Evolutionary conservation across 495 filamentous ascomycete genomes (phyloP), one percentile per base, ranked within the genome.

Genomic region (Jackrogersella multiformis): DNA sequence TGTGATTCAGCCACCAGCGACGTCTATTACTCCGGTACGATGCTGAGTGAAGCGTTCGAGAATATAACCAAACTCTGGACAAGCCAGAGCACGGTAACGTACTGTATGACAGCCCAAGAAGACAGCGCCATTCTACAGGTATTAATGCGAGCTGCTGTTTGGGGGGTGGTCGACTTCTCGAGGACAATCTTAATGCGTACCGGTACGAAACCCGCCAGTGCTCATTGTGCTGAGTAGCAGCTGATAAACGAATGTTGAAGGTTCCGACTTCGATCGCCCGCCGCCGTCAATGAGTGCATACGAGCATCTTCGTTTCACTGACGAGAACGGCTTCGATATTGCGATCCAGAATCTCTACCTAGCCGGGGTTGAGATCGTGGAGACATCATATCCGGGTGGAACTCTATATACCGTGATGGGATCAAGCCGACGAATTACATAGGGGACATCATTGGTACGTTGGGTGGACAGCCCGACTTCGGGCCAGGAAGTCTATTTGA

Each of bases 181-280:
- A 84, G 90, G 4, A 84, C 90, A 58, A 89, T 92, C 64, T 74
- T 91, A 59, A 91, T 93, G 88, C 86, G 90, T 48, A 88, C 89
- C 4, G 77, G 75, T 77, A 36, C 2, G 60, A 41, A 56, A n/a
- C 18, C 1, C 12, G 12, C 5, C 12, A 51, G 53, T 38, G 2
- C n/a, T 24, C 7, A 10, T 58, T 5, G 8, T 26, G 7, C 18
- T 20, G 24, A 7, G 4, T 35, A 13, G 5, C 15, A 9, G 46
- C 41, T 64, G 34, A 70, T 9, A 10, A 4, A 52, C 2, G 2
- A 6, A 26, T 8, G 26, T n/a, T 1, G 9, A 53, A 53, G 90
- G 84, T 2, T 86, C 85, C 23, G 85, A 92, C 75, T 92, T 93
- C 70, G 90, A 92, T 66, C 83, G 89, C 2, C 87, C 87, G 0